These are phyloP conservation scores for Mariannaea sp. DNA, from an alignment of 2,329 filamentous ascomycete genomes.

Conservation along the genomic window DNA sequence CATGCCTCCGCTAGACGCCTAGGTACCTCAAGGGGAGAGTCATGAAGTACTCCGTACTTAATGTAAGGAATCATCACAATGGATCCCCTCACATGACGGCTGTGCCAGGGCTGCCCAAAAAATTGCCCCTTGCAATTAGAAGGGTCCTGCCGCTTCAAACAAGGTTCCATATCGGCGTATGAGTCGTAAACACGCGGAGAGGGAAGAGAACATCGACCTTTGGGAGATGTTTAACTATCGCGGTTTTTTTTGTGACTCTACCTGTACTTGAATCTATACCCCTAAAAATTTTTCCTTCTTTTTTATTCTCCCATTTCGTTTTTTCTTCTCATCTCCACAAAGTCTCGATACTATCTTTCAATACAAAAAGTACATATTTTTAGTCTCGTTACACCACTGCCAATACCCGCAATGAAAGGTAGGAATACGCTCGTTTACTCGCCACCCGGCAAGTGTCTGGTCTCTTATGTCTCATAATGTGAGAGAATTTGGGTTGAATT, in stretches of 20 bases:
- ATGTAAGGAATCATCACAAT: too few relatives aligned
- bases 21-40: conserved; percentile 27
- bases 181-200: conserved; percentile 3
- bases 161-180: conserved; percentile 1
- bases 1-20: conserved; percentile 24
- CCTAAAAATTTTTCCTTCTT: not conserved
- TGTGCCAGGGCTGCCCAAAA: conserved; percentile 19
- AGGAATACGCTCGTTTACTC: conserved; percentile 10
- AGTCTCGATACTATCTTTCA: conserved; percentile 4
- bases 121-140: conserved; percentile 8
- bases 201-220: not conserved
- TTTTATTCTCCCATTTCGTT: not conserved
- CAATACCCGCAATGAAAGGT: conserved; percentile 32
- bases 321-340: not conserved
- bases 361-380: not conserved
- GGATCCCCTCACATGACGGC: conserved; percentile 32
- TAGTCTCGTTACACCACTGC: too few relatives aligned
- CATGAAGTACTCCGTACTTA: too few relatives aligned
- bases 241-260: too few relatives aligned
- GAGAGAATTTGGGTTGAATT: conserved; percentile 1
- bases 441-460: too few relatives aligned
- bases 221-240: not conserved
- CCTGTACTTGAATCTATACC: too few relatives aligned
- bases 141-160: not conserved
- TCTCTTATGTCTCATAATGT: conserved; percentile 2